Percentiles rank a stretch among this genome's conserved stretches.
phyloP scores from a whole-genome alignment of 345 rosid genomes.

The Eucalyptus sideroxylon region DNA sequence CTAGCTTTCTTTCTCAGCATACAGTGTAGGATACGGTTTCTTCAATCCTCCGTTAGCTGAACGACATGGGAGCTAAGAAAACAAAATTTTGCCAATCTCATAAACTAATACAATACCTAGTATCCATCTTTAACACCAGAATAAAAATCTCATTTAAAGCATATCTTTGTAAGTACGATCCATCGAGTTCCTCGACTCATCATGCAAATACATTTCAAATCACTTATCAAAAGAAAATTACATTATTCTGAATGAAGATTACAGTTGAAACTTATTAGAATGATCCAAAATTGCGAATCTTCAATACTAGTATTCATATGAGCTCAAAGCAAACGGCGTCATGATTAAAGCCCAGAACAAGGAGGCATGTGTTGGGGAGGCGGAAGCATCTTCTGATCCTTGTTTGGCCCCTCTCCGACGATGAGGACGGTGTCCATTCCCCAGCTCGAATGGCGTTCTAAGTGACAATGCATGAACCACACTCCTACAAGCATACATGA shows the following conservation, averaged over 20 bases:
- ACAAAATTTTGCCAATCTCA: not conserved
- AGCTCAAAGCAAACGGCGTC: not conserved
- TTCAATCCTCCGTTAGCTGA: not conserved
- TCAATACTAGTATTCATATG: not conserved
- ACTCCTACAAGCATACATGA: not conserved
- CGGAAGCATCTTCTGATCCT: not conserved
- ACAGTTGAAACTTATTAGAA: not conserved
- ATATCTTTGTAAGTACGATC: not conserved
- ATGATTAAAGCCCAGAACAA: not conserved
- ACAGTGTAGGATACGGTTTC: not conserved
- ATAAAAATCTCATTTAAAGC: not conserved
- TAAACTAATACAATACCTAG: not conserved
- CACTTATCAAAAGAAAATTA: not conserved
- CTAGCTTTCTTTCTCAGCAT: no score
- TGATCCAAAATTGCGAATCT: not conserved
- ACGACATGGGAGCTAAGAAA: not conserved
- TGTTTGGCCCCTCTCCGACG: not conserved
- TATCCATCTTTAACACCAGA: not conserved
- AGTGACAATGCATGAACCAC: not conserved
- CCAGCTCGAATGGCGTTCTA: not conserved
- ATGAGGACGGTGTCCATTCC: not conserved
- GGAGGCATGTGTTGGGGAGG: not conserved
- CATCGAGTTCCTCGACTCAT: not conserved
- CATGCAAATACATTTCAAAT: not conserved
- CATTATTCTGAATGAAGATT: not conserved